Evolutionary conservation across 2,329 filamentous ascomycete species (phyloP).

Genomic region (Ploettnerulaceae sp.): DNA sequence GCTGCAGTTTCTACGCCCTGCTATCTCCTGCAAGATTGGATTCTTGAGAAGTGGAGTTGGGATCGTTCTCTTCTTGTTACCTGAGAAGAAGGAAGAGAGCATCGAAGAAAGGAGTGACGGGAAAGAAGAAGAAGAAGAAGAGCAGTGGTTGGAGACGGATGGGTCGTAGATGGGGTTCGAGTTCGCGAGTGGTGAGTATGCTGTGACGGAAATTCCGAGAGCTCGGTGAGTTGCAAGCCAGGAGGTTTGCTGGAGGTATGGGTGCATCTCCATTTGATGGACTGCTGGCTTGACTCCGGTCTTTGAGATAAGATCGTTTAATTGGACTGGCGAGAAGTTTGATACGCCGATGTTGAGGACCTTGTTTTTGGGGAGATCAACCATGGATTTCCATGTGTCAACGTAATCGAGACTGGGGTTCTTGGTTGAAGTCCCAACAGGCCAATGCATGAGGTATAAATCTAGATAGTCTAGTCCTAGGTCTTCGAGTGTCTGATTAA

Average conservation of each 20-base stretch:
- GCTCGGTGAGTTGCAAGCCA: conserved; percentile 43
- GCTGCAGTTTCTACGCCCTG: too few species aligned
- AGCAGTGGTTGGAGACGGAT: too few species aligned
- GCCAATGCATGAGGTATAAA: conserved; percentile 39
- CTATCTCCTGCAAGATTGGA: conserved; percentile 45
- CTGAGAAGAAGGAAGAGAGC: not conserved
- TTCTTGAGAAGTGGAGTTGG: conserved; percentile 42
- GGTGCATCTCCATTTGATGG: conserved; percentile 54
- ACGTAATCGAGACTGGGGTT: conserved; percentile 35
- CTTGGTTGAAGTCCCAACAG: conserved; percentile 31
- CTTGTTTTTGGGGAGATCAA: conserved; percentile 47
- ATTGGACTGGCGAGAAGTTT: conserved; percentile 48
- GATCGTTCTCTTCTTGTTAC: not conserved
- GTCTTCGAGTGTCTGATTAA: conserved; percentile 36
- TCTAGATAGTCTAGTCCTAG: conserved; percentile 38
- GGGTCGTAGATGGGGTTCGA: conserved; percentile 59
- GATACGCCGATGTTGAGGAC: conserved; percentile 56
- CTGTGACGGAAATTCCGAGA: conserved; percentile 41
- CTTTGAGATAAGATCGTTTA: conserved; percentile 38
- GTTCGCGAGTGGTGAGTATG: conserved; percentile 50
- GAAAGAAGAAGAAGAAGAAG: too few species aligned
- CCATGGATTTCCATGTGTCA: conserved; percentile 55
- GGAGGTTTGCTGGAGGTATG: conserved; percentile 47
- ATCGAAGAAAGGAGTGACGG: not conserved
- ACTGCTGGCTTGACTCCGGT: conserved; percentile 47